Conservation (phyloP, 2,329 filamentous ascomycete genomes). For the Penicillium sp. region DNA sequence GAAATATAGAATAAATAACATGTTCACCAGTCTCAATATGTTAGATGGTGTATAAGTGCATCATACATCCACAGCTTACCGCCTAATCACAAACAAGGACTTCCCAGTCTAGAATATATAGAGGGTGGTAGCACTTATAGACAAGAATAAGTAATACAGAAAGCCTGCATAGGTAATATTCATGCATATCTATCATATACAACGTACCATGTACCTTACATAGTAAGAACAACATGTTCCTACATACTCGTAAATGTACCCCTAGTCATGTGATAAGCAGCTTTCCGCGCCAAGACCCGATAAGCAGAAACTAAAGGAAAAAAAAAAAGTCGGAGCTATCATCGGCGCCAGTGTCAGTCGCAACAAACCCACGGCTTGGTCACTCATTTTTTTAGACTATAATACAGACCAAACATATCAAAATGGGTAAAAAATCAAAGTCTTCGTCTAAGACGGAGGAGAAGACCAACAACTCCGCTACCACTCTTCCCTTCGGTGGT, state of each 20-base stretch:
- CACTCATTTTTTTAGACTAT: neutral
- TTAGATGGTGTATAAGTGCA: neutral
- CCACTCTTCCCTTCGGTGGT: conserved; percentile 49
- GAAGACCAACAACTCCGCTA: conserved; percentile 13
- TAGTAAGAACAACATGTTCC: neutral
- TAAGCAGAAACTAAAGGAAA: conserved; percentile 19
- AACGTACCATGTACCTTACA: neutral
- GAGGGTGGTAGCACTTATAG: neutral
- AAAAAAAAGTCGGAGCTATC: conserved; percentile 28
- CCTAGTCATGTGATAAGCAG: conserved; percentile 19
- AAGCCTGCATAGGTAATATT: neutral
- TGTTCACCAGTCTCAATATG: neutral
- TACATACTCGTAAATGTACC: neutral
- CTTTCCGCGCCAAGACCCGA: conserved; percentile 24
- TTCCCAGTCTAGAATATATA: neutral
- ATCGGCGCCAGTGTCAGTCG: conserved; percentile 6
- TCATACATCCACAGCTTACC: neutral
- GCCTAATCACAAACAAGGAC: neutral
- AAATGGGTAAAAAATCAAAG: conserved; percentile 38
- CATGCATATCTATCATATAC: neutral
- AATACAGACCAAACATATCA: conserved; percentile 7
- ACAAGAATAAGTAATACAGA: neutral
- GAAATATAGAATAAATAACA: neutral
- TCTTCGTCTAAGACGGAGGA: conserved; percentile 23
- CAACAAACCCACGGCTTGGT: conserved; percentile 4